phyloP scores from a whole-genome alignment of 345 rosid genomes.

The Brassica rapa region DNA sequence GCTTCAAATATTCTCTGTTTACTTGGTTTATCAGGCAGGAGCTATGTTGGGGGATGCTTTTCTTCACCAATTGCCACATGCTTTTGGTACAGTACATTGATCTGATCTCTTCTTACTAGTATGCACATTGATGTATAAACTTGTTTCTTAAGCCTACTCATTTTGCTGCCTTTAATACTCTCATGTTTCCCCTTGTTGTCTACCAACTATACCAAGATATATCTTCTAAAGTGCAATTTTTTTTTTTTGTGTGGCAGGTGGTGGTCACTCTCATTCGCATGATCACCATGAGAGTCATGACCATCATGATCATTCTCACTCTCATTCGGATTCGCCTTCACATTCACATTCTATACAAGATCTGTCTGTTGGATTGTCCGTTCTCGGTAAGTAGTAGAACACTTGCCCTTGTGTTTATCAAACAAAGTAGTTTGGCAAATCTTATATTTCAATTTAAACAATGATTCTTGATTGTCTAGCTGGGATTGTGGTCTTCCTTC shows the following conservation, averaged over 20 bases:
- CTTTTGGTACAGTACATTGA: conserved; percentile 69
- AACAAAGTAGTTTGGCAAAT: neutral
- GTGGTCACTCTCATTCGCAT: conserved; percentile 73
- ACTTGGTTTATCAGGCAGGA: conserved; percentile 68
- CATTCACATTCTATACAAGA: conserved; percentile 77
- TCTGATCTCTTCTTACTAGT: neutral
- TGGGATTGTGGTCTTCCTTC: conserved; percentile 91
- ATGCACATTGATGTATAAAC: neutral
- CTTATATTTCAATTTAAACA: conserved; percentile 22
- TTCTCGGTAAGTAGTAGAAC: conserved; percentile 60
- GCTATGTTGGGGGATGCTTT: conserved; percentile 99
- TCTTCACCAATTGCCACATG: conserved; percentile 63
- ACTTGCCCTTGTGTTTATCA: neutral
- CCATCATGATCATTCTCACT: conserved; percentile 49
- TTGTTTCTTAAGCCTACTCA: neutral
- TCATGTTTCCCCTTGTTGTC: too few species aligned
- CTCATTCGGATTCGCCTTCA: conserved; percentile 51
- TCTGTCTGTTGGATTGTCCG: conserved; percentile 83
- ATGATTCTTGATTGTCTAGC: conserved; percentile 54
- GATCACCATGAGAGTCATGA: conserved; percentile 56
- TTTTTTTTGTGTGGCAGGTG: conserved; percentile 55
- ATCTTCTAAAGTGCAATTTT: neutral
- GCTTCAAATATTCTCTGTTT: conserved; percentile 1
- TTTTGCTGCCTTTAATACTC: too few species aligned
- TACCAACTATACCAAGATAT: neutral